Evolutionary conservation across 495 filamentous ascomycete genomes (phyloP), one percentile per base, ranked within the genome.

Genomic region (Penicillium canariense): DNA sequence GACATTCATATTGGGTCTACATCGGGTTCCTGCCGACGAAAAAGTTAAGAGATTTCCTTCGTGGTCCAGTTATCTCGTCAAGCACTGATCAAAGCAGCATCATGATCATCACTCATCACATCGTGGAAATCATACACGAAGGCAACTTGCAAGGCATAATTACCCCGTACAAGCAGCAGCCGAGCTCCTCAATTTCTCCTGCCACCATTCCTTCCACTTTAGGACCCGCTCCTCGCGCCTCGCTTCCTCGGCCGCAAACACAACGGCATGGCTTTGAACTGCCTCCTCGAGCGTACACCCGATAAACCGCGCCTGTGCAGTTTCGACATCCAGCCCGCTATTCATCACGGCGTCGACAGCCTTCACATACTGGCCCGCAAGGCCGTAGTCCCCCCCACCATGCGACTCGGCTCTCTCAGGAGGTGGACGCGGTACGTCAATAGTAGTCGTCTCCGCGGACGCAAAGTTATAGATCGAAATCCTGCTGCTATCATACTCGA

Each of bases 211-310:
- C 48, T 69, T 68, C 89, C 91, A 97, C 53, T 83, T 79, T 0
- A 97, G 71, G 26, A 93, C 84, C 62, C 77, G 84, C 61, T 81
- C 81, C 42, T 80, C 77, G 27, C 68, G 72, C 50, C 95, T 78
- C 14, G 93, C 90, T 61, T 96, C 87, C 71, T 97, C 95, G 0
- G 93, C 93, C 32, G 90, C 91, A 75, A 96, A 97, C 2, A 97
- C 94, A 72, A 94, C 84, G 0, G 88, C 93, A 75, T 97, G 95
- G 59, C 90, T 96, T 30, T 87, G 79, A 14, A 98, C 81, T 6
- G 84, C 81, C 61, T 97, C 95, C 51, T 95, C 90, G 2, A 94
- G 66, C 0, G 83, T 87, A 70, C 90, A 94, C 2, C 90, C 90
- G 5, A 97, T 75, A 62, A 87, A 81, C 58, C 80, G 72, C 45